Evolutionary conservation across 371 early-diverging fungal species (phyloP).

Genomic region (Zopfochytrium polystomum): DNA sequence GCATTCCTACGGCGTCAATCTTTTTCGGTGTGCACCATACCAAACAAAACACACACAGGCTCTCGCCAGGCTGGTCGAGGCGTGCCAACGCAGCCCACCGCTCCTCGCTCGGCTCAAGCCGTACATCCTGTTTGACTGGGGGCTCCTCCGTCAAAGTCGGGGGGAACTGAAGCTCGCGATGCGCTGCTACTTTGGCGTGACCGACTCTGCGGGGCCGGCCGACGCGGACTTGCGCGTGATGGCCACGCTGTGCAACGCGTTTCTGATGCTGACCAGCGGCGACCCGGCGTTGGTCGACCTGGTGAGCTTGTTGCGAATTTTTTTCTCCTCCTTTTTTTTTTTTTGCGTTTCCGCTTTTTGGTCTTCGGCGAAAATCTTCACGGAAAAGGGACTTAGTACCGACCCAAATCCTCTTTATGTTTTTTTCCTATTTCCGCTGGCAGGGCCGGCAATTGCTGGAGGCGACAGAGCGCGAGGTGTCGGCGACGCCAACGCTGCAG

Average conservation of each 20-base stretch:
- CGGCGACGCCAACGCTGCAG: neutral
- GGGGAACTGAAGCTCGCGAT: conserved; percentile 9
- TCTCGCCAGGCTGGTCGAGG: neutral
- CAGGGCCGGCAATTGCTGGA: neutral
- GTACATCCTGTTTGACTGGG: conserved; percentile 15
- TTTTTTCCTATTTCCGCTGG: neutral
- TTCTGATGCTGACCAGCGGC: conserved; percentile 4
- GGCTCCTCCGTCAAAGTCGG: conserved; percentile 8
- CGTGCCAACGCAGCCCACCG: neutral
- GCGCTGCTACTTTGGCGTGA: conserved; percentile 19
- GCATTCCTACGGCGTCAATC: neutral
- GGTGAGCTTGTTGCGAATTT: conserved; percentile 11
- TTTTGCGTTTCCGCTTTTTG: neutral
- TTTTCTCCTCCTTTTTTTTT: conserved; percentile 3
- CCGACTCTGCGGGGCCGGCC: conserved; percentile 4
- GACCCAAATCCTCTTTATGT: neutral
- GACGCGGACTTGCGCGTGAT: neutral
- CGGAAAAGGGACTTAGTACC: neutral
- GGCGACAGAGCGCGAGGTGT: neutral
- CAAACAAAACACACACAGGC: neutral
- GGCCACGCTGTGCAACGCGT: neutral
- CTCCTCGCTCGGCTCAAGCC: conserved; percentile 5
- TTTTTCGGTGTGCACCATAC: neutral
- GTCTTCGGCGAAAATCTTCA: neutral
- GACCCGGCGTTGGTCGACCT: conserved; percentile 1